Conservation (phyloP, 345 rosid species). For the Lepidium aucheri region DNA sequence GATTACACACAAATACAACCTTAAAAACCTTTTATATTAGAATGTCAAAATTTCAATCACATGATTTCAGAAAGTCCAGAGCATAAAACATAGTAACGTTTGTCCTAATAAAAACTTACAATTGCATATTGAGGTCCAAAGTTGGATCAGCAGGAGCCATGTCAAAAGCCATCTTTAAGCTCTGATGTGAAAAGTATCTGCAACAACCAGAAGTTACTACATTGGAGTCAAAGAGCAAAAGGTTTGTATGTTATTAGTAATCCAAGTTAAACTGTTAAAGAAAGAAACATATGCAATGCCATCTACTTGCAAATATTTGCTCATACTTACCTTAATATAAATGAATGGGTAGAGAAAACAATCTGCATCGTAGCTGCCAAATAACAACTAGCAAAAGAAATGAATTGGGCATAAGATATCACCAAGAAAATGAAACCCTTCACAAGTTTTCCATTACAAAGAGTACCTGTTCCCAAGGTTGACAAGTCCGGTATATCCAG, state of each 20-base stretch:
- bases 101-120: conserved; percentile 47
- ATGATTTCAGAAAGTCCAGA: conserved; percentile 1
- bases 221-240: not conserved
- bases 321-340: conserved; percentile 50
- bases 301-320: conserved; percentile 5
- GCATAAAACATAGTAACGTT: not conserved
- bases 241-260: not conserved
- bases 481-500: conserved; percentile 91
- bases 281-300: not conserved
- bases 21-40: not conserved
- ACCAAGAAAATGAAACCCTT: not conserved
- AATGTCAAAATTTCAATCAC: not conserved
- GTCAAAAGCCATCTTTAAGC: conserved; percentile 69
- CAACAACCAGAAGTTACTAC: conserved; percentile 11
- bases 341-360: conserved; percentile 66
- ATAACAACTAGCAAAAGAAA: conserved; percentile 69
- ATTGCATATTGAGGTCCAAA: conserved; percentile 86
- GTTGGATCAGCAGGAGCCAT: conserved; percentile 97
- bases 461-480: conserved; percentile 96
- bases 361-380: conserved; percentile 99
- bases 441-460: not conserved
- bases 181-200: conserved; percentile 65
- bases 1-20: not conserved
- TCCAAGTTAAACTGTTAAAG: not conserved
- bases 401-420: conserved; percentile 9